Conservation (phyloP, 2,329 filamentous ascomycete genomes). For the Huntiella savannae region DNA sequence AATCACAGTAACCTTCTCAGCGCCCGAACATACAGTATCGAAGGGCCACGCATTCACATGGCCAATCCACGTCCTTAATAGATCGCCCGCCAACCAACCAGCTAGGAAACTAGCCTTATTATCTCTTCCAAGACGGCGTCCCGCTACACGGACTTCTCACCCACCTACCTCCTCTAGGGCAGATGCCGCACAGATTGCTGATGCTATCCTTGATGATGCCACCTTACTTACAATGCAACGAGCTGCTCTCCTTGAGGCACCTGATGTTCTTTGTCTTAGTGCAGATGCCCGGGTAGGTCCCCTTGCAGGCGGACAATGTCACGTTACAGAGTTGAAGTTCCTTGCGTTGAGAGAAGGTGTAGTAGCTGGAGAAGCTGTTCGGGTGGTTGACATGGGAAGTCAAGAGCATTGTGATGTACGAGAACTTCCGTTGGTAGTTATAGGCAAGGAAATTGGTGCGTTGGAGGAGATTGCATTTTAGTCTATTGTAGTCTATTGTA, state of each 20-base stretch:
- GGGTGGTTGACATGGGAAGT: conserved; percentile 52
- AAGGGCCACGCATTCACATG: conserved; percentile 52
- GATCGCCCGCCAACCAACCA: conserved; percentile 29
- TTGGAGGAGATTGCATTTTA: conserved; percentile 1
- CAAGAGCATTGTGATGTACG: conserved; percentile 62
- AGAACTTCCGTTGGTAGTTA: conserved; percentile 51
- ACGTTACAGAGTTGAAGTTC: conserved; percentile 54
- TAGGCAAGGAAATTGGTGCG: conserved; percentile 18
- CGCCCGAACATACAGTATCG: conserved; percentile 34
- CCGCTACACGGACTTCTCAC: conserved; percentile 30
- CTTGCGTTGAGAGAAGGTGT: conserved; percentile 48
- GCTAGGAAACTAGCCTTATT: conserved; percentile 51
- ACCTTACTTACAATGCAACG: conserved; percentile 53
- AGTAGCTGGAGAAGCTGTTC: conserved; percentile 50
- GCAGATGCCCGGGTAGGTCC: conserved; percentile 58
- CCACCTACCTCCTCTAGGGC: conserved; percentile 31
- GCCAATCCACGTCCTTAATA: conserved; percentile 60
- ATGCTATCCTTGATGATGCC: conserved; percentile 53
- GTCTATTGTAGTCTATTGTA: background rate
- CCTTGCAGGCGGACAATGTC: conserved; percentile 51
- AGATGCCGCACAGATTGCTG: conserved; percentile 29
- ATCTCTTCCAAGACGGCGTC: conserved; percentile 44
- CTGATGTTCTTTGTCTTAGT: conserved; percentile 55
- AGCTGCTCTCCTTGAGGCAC: conserved; percentile 40
- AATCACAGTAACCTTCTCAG: conserved; percentile 56